phyloP scores from a whole-genome alignment of 129 eudicot species.

The Calendula officinalis region DNA sequence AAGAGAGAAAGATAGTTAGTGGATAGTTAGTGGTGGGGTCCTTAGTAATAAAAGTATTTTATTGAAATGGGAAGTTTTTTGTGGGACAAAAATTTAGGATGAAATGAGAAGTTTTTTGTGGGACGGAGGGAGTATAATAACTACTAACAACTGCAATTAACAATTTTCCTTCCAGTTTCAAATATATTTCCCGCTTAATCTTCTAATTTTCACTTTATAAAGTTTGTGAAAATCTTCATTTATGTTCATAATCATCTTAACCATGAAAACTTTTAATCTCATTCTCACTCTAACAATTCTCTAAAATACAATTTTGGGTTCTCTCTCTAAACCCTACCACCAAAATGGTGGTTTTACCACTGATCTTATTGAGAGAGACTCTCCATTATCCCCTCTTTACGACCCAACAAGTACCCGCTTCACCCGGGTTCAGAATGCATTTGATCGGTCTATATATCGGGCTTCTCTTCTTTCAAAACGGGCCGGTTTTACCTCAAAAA shows the following conservation, averaged over 20 bases:
- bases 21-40: too few relatives aligned
- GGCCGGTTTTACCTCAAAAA: neutral
- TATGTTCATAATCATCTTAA: conserved; percentile 1
- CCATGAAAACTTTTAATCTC: conserved; percentile 18
- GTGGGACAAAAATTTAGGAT: too few relatives aligned
- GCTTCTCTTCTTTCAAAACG: conserved; percentile 4
- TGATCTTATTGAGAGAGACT: conserved; percentile 56
- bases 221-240: neutral
- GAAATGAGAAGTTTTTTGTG: too few relatives aligned
- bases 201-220: neutral
- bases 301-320: neutral
- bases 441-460: conserved; percentile 39
- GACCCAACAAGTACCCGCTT: conserved; percentile 22
- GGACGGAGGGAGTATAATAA: too few relatives aligned
- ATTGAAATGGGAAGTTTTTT: too few relatives aligned
- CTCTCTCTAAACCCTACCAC: conserved; percentile 5
- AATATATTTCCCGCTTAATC: neutral
- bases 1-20: too few relatives aligned
- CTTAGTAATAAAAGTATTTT: too few relatives aligned
- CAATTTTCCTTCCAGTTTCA: conserved; percentile 11
- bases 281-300: neutral
- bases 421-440: conserved; percentile 26
- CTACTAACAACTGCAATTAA: neutral
- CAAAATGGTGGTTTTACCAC: conserved; percentile 32
- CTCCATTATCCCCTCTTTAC: conserved; percentile 49